Evolutionary conservation across 495 filamentous ascomycete species (phyloP).

Genomic region (Cladorrhinum samala): DNA sequence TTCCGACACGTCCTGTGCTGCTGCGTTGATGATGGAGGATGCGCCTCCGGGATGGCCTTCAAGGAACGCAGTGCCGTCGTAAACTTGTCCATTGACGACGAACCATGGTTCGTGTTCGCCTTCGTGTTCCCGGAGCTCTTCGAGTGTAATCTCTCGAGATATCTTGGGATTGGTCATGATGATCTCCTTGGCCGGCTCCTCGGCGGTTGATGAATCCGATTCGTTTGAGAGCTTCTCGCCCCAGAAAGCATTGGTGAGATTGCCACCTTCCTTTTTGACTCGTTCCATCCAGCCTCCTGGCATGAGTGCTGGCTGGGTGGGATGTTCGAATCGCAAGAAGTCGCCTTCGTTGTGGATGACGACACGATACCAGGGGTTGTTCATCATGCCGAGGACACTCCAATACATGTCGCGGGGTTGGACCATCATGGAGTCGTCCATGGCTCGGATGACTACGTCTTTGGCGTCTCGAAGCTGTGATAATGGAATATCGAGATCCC

Average conservation of each 20-base stretch:
- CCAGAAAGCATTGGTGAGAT: slow-evolving; percentile 80
- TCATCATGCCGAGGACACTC: slow-evolving; percentile 98
- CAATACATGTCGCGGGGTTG: slow-evolving; percentile 96
- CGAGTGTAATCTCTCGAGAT: slow-evolving; percentile 55
- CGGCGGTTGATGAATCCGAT: slow-evolving; percentile 31
- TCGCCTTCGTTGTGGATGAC: slow-evolving; percentile 67
- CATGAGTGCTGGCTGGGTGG: slow-evolving; percentile 72
- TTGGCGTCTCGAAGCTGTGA: slow-evolving; percentile 55
- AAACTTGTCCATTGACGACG: slow-evolving; percentile 85
- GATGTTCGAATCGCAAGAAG: slow-evolving; percentile 76
- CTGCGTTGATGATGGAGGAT: slow-evolving; percentile 77
- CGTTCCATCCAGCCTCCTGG: slow-evolving; percentile 94
- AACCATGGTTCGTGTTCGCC: slow-evolving; percentile 75
- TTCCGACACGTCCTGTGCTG: slow-evolving; percentile 80
- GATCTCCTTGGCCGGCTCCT: slow-evolving; percentile 55
- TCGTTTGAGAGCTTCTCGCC: slow-evolving; percentile 66
- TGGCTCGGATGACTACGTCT: slow-evolving; percentile 78
- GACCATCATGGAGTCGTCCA: slow-evolving; percentile 86
- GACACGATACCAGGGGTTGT: slow-evolving; percentile 91
- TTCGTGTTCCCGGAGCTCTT: slow-evolving; percentile 68
- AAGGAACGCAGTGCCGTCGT: slow-evolving; percentile 80
- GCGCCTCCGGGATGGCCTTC: slow-evolving; percentile 86
- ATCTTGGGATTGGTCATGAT: slow-evolving; percentile 74
- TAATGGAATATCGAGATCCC: slow-evolving; percentile 68
- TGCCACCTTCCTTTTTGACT: slow-evolving; percentile 81